Conservation (phyloP, 2,329 filamentous ascomycete species). For the Aureobasidium sp. region DNA sequence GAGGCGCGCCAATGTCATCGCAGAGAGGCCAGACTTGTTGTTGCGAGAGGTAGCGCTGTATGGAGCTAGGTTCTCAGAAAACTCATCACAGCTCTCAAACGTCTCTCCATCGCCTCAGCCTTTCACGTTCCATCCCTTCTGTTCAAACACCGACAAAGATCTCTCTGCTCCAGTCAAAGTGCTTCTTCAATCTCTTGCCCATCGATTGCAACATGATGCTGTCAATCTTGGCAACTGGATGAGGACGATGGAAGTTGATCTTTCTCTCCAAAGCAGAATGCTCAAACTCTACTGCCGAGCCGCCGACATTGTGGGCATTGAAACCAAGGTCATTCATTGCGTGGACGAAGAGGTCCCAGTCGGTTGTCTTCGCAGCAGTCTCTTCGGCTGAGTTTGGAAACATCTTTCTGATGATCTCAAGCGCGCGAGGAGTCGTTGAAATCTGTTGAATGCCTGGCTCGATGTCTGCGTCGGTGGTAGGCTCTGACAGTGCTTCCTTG, state of each 20-base stretch:
- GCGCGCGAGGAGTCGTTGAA: neutral
- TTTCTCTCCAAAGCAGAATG: neutral
- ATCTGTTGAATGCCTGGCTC: neutral
- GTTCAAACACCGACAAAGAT: neutral
- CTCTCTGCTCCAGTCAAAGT: neutral
- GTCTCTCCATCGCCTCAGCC: neutral
- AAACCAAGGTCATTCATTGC: neutral
- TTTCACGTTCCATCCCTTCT: neutral
- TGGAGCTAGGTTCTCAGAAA: neutral
- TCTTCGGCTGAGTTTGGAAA: neutral
- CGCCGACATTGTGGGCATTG: neutral
- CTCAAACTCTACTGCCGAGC: neutral
- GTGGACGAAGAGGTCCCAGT: neutral
- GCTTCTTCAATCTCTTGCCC: neutral
- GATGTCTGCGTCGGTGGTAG: neutral
- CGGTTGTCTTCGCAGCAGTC: neutral
- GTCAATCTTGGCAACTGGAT: slow-evolving; percentile 12
- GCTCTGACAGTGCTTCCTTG: neutral
- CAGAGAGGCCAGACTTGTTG: neutral
- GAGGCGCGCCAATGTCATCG: neutral
- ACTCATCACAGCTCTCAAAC: neutral
- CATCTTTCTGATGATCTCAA: neutral
- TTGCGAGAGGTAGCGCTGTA: neutral
- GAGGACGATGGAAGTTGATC: slow-evolving; percentile 11
- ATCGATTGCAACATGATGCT: slow-evolving; percentile 11